Percentiles rank a stretch among this genome's conserved stretches.
These are phyloP conservation scores for Onygenales sp. DNA, from an alignment of 2,329 filamentous ascomycete species.

Conservation along the genomic window DNA sequence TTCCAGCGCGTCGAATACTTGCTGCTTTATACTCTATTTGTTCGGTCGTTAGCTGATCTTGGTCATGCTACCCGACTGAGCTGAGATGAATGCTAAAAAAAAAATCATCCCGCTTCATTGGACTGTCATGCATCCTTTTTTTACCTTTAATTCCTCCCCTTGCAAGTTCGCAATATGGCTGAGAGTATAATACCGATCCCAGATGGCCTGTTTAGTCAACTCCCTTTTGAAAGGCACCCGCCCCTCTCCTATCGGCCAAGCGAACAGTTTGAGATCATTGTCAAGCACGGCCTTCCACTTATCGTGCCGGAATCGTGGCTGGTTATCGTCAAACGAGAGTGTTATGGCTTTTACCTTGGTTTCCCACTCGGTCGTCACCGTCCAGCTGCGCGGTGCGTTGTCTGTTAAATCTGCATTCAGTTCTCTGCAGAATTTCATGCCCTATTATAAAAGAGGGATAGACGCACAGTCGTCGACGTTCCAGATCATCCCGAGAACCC, in stretches of 20 bases:
- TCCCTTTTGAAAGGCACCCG: slow-evolving; percentile 49
- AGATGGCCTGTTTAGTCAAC: slow-evolving; percentile 51
- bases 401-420: slow-evolving; percentile 34
- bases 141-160: slow-evolving; percentile 39
- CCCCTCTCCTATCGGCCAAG: slow-evolving; percentile 51
- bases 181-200: slow-evolving; percentile 55
- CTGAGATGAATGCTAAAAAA: no score
- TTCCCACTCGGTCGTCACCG: slow-evolving; percentile 52
- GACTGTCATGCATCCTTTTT: slow-evolving; percentile 7
- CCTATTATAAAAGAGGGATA: slow-evolving; percentile 1
- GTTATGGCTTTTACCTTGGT: slow-evolving; percentile 51
- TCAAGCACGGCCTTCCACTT: slow-evolving; percentile 59
- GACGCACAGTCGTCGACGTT: slow-evolving; percentile 61
- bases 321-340: slow-evolving; percentile 46
- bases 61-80: neutral
- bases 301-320: slow-evolving; percentile 56
- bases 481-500: slow-evolving; percentile 60
- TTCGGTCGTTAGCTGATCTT: neutral
- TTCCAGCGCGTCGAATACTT: slow-evolving; percentile 45
- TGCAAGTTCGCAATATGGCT: slow-evolving; percentile 56
- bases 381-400: slow-evolving; percentile 52
- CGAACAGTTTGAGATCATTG: slow-evolving; percentile 50
- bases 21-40: slow-evolving; percentile 35
- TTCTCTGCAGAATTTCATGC: neutral
- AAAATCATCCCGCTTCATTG: neutral